A percentile compares a stretch with the other conserved stretches of the same genome.
Conservation (phyloP, 177 flowering plant species). For the Vitis hybrid region DNA sequence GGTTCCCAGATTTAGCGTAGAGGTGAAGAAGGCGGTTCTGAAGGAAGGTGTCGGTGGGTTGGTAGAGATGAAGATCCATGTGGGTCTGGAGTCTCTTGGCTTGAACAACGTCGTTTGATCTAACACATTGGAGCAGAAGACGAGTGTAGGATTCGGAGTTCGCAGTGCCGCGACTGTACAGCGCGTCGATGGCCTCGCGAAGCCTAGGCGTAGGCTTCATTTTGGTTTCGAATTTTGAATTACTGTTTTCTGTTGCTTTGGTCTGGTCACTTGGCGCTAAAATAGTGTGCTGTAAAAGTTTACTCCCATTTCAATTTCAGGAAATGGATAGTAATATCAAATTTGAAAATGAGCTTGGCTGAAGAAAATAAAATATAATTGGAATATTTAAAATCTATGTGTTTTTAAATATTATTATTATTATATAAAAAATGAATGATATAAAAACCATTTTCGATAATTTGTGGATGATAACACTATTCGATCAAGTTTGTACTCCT, state of each 20-base stretch:
- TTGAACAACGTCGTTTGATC: constrained; percentile 35
- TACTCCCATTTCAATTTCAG: no score
- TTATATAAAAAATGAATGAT: no score
- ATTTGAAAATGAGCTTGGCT: no score
- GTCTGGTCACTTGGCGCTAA: no score
- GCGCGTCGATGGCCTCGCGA: constrained; percentile 40
- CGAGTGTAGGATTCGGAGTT: constrained; percentile 35
- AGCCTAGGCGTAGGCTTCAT: constrained; percentile 38
- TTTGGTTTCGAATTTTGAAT: not conserved
- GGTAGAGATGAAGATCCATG: constrained; percentile 38
- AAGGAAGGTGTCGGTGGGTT: constrained; percentile 35
- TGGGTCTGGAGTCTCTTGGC: constrained; percentile 51
- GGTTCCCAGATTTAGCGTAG: constrained; percentile 35
- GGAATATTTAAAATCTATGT: no score
- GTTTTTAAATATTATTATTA: no score
- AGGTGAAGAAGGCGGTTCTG: constrained; percentile 56
- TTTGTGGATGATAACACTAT: no score
- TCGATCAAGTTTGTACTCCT: no score
- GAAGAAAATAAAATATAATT: no score
- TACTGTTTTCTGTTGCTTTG: constrained; percentile 8
- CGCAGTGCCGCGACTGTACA: constrained; percentile 32
- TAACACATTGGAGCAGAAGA: constrained; percentile 49
- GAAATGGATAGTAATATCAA: no score
- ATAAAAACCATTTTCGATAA: no score
- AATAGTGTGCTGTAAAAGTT: no score